Percentiles rank a stretch among this genome's conserved stretches.
These are phyloP conservation scores for Cicer bijugum DNA, from an alignment of 306 rosid species.

Conservation along the genomic window DNA sequence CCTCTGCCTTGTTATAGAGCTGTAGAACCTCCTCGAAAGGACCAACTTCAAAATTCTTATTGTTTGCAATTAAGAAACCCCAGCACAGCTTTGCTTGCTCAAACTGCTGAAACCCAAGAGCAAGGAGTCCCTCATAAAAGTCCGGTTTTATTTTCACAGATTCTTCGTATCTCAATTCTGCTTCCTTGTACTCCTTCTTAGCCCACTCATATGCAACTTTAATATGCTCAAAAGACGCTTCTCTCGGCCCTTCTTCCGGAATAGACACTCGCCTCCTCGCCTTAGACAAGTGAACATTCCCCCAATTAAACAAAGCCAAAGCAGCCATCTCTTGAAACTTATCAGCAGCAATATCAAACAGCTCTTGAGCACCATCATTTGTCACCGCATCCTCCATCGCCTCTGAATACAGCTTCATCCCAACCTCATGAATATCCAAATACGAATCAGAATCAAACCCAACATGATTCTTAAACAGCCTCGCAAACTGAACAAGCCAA, in stretches of 20 bases:
- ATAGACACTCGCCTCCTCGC: slow-evolving; percentile 68
- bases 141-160: slow-evolving; percentile 72
- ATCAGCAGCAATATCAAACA: slow-evolving; percentile 77
- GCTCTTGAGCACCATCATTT: slow-evolving; percentile 72
- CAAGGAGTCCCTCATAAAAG: slow-evolving; percentile 84
- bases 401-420: slow-evolving; percentile 81
- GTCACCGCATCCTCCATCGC: slow-evolving; percentile 84
- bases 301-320: slow-evolving; percentile 91
- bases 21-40: slow-evolving; percentile 69
- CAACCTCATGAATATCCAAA: slow-evolving; percentile 86
- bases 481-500: slow-evolving; percentile 92
- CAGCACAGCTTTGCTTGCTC: slow-evolving; percentile 92
- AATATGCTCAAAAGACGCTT: slow-evolving; percentile 55
- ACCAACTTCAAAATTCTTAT: slow-evolving; percentile 53
- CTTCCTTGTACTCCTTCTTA: slow-evolving; percentile 66
- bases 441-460: slow-evolving; percentile 87
- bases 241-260: slow-evolving; percentile 65
- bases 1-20: slow-evolving; percentile 89
- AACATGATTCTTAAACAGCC: slow-evolving; percentile 93
- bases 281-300: slow-evolving; percentile 82
- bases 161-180: slow-evolving; percentile 74
- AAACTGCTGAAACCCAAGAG: slow-evolving; percentile 87
- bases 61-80: slow-evolving; percentile 64
- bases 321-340: slow-evolving; percentile 96
- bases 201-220: slow-evolving; percentile 78